Percentiles rank a stretch among this genome's conserved stretches.
phyloP scores from a whole-genome alignment of 2,329 filamentous ascomycete genomes.

The Sporothrix curviconia region DNA sequence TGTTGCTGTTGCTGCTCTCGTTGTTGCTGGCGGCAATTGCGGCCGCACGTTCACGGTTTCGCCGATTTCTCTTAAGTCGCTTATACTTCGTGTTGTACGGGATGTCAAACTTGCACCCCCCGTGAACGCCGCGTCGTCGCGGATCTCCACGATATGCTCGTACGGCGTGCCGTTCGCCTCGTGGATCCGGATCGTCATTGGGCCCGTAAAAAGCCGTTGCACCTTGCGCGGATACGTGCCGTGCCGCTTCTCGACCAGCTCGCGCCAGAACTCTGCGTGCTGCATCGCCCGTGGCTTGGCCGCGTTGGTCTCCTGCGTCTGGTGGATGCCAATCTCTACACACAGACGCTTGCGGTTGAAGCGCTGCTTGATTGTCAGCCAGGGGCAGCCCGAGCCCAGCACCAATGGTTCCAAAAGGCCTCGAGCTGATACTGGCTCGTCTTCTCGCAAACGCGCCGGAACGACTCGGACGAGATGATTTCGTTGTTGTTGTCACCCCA shows the following conservation, averaged over 20 bases:
- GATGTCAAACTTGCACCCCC: conserved; percentile 74
- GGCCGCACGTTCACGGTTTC: conserved; percentile 70
- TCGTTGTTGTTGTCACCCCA: conserved; percentile 53
- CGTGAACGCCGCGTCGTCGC: conserved; percentile 60
- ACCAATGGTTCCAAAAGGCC: conserved; percentile 90
- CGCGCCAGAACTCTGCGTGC: conserved; percentile 71
- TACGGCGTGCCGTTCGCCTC: conserved; percentile 97
- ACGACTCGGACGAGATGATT: conserved; percentile 66
- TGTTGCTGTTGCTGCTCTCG: background rate
- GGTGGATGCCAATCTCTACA: conserved; percentile 82
- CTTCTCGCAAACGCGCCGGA: conserved; percentile 80
- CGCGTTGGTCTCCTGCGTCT: conserved; percentile 58
- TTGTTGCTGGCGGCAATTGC: conserved; percentile 44
- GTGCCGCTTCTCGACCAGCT: conserved; percentile 71
- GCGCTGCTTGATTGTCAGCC: conserved; percentile 75
- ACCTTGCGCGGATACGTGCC: conserved; percentile 62
- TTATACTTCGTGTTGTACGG: conserved; percentile 99
- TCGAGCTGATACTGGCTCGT: conserved; percentile 74
- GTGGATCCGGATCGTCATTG: conserved; percentile 96
- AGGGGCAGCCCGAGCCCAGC: conserved; percentile 77
- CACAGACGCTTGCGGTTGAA: conserved; percentile 98
- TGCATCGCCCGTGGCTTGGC: conserved; percentile 51
- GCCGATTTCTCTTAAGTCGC: conserved; percentile 79
- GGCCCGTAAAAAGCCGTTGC: conserved; percentile 65
- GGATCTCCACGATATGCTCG: conserved; percentile 94